Evolutionary conservation across 2,329 filamentous ascomycete genomes (phyloP), one percentile per base, ranked within the genome.

Genomic region (Amesomyces nigricolor): DNA sequence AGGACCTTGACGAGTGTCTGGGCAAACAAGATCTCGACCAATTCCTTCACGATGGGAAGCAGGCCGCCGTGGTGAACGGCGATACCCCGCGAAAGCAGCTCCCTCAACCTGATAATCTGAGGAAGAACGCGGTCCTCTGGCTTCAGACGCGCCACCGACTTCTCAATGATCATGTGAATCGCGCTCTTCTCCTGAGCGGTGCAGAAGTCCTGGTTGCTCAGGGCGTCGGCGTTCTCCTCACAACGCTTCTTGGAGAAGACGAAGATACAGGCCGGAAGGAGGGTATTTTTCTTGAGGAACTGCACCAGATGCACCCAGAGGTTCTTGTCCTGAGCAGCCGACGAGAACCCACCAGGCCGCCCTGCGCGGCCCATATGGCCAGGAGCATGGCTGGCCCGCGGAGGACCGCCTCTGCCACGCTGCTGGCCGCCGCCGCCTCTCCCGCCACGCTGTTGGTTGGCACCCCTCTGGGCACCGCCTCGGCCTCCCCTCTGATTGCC

Each of bases 191-290:
- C 94, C 3, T 86, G 81, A 0, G 91, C 90, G 5, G 88, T 96
- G 68, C 88, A 95, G 67, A 95, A 97, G 67, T 99, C 94, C 62
- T 96, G 86, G 66, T 96, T 97, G 59, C 89, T 92, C 19, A 99
- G 77, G 0, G 94, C 92, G 68, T 96, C 90, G 0, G 94, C 94
- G 68, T 97, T 99, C 68, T 97, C 91, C 70, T 99, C 94, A 65
- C 94, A 97, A 51, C 94, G 80, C 72, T 94, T 96, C 75, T 97
- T 99, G 2, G 94, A 99, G 71, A 99, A 99, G 54, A 99, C 92
- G 67, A 99, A 99, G 62, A 99, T 95, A 69, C 92, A 97, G 8
- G 88, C 90, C 0, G 94, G 94, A 3, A 99, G 80, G 4, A 99
- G 78, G 47, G 83, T 89, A 51, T 91, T 83, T 70, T 95, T 96